Percentiles rank a stretch among this genome's conserved stretches.
Evolutionary conservation across 192 early-diverging fungal species (phyloP).

Genomic region (Umbelopsis isabellina): DNA sequence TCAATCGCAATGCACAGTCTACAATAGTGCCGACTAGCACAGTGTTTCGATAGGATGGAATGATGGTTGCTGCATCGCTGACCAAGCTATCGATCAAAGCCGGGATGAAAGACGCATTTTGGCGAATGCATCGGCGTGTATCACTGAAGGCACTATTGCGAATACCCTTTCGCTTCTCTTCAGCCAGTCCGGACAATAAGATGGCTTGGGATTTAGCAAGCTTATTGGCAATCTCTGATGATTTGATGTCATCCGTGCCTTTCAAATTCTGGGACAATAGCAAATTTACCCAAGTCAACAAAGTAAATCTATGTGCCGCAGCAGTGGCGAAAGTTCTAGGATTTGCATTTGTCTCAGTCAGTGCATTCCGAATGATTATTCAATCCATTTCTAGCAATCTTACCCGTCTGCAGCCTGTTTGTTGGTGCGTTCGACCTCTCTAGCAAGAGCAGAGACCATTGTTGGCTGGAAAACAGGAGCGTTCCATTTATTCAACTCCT

Average conservation of each 20-base stretch:
- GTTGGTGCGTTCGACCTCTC: constrained; percentile 50
- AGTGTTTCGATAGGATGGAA: constrained; percentile 50
- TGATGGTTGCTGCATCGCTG: constrained; percentile 40
- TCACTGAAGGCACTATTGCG: constrained; percentile 53
- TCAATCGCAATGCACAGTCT: constrained; percentile 57
- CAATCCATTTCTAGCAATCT: background rate
- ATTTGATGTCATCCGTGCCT: constrained; percentile 25
- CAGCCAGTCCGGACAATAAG: constrained; percentile 55
- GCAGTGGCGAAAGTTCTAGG: constrained; percentile 38
- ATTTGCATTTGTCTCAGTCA: background rate
- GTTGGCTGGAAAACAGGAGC: constrained; percentile 55
- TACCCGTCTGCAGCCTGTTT: constrained; percentile 52
- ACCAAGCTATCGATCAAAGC: constrained; percentile 54
- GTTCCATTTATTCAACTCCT: constrained; percentile 61
- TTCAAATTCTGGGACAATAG: constrained; percentile 45
- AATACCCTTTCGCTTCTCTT: constrained; percentile 55
- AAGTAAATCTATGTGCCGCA: constrained; percentile 59
- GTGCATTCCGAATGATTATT: background rate
- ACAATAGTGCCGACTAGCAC: constrained; percentile 68
- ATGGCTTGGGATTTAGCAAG: constrained; percentile 51
- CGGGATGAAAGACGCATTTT: constrained; percentile 53
- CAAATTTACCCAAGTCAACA: constrained; percentile 67
- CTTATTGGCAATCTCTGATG: constrained; percentile 31
- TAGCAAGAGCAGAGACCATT: constrained; percentile 56
- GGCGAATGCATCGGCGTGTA: constrained; percentile 62